Evolutionary conservation across 2,329 filamentous ascomycete species (phyloP), one percentile per base, ranked within the genome.

Genomic region (Cercospora citrullina): DNA sequence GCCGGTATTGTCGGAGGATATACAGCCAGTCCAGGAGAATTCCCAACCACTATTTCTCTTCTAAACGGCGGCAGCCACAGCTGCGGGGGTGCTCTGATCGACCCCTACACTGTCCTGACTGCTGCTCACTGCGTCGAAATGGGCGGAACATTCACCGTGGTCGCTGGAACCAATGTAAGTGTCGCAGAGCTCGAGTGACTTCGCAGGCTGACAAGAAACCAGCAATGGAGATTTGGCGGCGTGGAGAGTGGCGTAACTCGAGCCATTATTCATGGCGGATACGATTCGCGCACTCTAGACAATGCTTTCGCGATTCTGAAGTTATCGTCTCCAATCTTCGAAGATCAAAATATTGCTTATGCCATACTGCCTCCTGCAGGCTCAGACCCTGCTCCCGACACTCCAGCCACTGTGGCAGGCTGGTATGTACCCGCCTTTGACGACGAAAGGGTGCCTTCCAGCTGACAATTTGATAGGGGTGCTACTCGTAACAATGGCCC

Each of bases 61-160:
- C 12, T 33, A 0, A 33, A 39, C 4, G 30, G 21, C 21, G 58
- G 58, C 21, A 26, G n/a, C 10, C 58, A 60, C 21, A 39, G 30
- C 58, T 60, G 58, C 31, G 58, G 58, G 5, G 58, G 28, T 18
- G 28, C 58, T 16, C n/a, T 60, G n/a, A 60, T 60, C 58, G 33
- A 60, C 18, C 14, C 58, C n/a, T 36, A 60, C 21, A 60, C 58
- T 18, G 58, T 26, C 16, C 30, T 60, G n/a, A 60, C 58, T 18
- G 58, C 58, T 60, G 58, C 58, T 23, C 58, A 60, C 31, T 60
- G 58, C 33, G 58, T 60, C 31, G 58, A 60, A 16, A 39, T 60
- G 28, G 58, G 58, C 16, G 58, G 58, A 33, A 33, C 18, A 0
- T 60, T 60, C 16, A 60, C 28, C 7, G 31, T 60, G 14, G 58